Percentiles rank a stretch among this genome's conserved stretches.
phyloP scores from a whole-genome alignment of 352 stramenopile genomes.

The Stramenopiles sp. region DNA sequence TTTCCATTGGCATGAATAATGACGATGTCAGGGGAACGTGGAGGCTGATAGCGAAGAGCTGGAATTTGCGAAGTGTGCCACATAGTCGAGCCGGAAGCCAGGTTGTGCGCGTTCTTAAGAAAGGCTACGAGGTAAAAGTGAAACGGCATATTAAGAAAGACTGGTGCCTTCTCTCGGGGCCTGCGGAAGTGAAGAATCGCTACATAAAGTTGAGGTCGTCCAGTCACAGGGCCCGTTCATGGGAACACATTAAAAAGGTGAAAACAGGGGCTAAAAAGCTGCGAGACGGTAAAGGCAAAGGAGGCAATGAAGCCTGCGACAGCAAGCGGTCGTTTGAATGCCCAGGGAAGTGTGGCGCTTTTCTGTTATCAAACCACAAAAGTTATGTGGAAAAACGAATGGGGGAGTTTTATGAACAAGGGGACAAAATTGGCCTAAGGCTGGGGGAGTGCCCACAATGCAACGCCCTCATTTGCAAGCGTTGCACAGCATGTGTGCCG shows the following conservation, averaged over 20 bases:
- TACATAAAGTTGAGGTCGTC: not conserved
- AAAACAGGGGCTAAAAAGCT: not conserved
- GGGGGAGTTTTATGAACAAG: slow-evolving; percentile 2
- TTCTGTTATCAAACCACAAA: not conserved
- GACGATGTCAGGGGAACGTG: not conserved
- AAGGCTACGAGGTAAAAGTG: not conserved
- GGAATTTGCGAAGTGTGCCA: not conserved
- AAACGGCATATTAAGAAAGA: slow-evolving; percentile 7
- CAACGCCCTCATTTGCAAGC: not conserved
- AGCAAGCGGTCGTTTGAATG: not conserved
- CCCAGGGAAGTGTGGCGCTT: not conserved
- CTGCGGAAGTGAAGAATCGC: not conserved
- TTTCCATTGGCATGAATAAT: not conserved
- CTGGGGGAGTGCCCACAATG: not conserved
- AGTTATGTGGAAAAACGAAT: not conserved
- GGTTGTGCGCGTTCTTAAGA: not conserved
- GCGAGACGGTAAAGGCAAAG: not conserved
- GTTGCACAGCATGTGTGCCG: not conserved
- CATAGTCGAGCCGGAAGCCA: not conserved
- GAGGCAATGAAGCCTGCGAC: not conserved
- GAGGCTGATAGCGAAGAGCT: not conserved
- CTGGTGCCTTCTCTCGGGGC: not conserved
- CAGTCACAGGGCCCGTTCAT: not conserved
- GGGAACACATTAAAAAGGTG: not conserved
- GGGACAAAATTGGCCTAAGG: not conserved